Evolutionary conservation across 2,329 filamentous ascomycete species (phyloP).

Genomic region (Botryosphaeria dothidea): DNA sequence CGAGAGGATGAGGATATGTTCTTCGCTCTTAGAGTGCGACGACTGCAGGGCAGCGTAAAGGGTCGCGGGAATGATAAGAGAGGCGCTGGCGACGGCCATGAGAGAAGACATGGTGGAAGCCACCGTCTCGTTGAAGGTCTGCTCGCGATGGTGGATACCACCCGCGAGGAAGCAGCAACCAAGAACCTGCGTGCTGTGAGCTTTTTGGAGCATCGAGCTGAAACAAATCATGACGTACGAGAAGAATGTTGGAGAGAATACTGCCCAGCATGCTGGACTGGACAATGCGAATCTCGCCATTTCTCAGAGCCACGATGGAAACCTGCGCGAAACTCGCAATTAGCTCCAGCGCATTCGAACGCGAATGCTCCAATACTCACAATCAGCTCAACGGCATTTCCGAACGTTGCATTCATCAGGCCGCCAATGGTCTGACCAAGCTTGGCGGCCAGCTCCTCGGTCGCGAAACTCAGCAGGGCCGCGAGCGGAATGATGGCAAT

Average conservation of each 20-base stretch:
- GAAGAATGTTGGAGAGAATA: conserved; percentile 89
- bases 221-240: conserved; percentile 49
- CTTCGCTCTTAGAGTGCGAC: conserved; percentile 40
- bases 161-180: conserved; percentile 56
- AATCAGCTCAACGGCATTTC: conserved; percentile 78
- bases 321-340: conserved; percentile 57
- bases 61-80: conserved; percentile 55
- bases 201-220: conserved; percentile 75
- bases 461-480: conserved; percentile 73
- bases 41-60: conserved; percentile 49
- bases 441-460: conserved; percentile 72
- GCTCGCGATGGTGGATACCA: conserved; percentile 46
- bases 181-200: conserved; percentile 46
- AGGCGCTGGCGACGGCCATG: conserved; percentile 58
- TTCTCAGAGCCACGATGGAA: conserved; percentile 83
- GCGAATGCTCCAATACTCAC: conserved; percentile 45
- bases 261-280: conserved; percentile 96
- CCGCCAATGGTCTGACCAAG: conserved; percentile 75
- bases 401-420: conserved; percentile 74
- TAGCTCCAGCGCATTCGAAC: background rate
- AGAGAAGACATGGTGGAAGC: conserved; percentile 73
- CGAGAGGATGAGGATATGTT: conserved; percentile 52
- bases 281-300: conserved; percentile 91
- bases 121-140: conserved; percentile 69
- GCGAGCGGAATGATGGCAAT: conserved; percentile 77